Conservation (phyloP, 352 stramenopile genomes). For the Globisporangium acanthophoron region DNA sequence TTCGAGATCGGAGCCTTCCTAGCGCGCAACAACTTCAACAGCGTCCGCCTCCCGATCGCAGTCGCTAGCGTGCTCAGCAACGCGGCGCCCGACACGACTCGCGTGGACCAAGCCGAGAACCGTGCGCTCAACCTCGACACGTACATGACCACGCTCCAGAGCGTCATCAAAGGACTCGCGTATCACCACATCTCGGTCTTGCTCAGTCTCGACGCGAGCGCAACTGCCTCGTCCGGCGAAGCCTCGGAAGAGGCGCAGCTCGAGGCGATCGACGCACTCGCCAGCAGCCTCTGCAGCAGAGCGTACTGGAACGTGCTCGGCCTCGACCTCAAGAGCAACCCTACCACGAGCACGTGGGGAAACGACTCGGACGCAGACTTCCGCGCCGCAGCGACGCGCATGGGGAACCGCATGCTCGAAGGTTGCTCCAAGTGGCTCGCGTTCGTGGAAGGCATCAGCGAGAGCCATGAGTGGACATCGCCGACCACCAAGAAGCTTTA, state of each 20-base stretch:
- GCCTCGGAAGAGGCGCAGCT: slow-evolving; percentile 34
- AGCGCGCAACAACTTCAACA: slow-evolving; percentile 43
- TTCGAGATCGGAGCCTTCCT: slow-evolving; percentile 43
- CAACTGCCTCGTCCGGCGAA: slow-evolving; percentile 1
- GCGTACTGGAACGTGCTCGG: slow-evolving; percentile 78
- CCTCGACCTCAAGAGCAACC: slow-evolving; percentile 69
- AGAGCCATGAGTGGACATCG: slow-evolving; percentile 34
- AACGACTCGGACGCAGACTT: slow-evolving; percentile 41
- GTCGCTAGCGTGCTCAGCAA: slow-evolving; percentile 32
- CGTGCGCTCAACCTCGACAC: slow-evolving; percentile 25
- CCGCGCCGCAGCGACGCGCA: slow-evolving; percentile 31
- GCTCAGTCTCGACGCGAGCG: slow-evolving; percentile 40
- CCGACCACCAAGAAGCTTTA: slow-evolving; percentile 29
- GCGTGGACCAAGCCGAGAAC: slow-evolving; percentile 32
- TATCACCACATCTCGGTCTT: slow-evolving; percentile 41
- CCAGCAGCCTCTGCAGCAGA: slow-evolving; percentile 34
- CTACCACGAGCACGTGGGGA: slow-evolving; percentile 36
- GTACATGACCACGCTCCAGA: slow-evolving; percentile 39
- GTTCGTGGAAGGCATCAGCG: slow-evolving; percentile 66
- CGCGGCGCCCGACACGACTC: slow-evolving; percentile 17
- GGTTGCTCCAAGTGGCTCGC: slow-evolving; percentile 61
- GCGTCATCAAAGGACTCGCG: slow-evolving; percentile 32
- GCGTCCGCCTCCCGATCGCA: slow-evolving; percentile 35
- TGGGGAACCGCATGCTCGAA: slow-evolving; percentile 58
- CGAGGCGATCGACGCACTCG: slow-evolving; percentile 38